Conservation (phyloP, 2,329 filamentous ascomycete genomes). For the Fusarium sp. region DNA sequence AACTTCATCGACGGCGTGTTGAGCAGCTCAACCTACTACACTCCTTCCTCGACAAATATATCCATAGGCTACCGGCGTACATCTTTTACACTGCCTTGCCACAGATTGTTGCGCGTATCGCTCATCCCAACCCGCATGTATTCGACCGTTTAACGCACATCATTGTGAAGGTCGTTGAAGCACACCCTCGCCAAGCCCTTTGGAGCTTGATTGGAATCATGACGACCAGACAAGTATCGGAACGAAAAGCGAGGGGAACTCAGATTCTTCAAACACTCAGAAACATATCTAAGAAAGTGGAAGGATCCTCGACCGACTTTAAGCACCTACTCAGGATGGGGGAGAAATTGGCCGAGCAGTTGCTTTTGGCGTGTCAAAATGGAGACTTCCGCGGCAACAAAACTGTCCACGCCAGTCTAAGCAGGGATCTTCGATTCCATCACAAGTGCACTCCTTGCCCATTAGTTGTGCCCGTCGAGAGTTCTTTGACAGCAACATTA, state of each 20-base stretch:
- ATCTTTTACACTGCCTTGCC: constrained; percentile 86
- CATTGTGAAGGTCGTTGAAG: constrained; percentile 84
- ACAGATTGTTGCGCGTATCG: constrained; percentile 95
- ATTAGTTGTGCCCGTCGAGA: constrained; percentile 90
- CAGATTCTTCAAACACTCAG: constrained; percentile 65
- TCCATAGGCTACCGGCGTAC: constrained; percentile 77
- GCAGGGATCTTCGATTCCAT: constrained; percentile 83
- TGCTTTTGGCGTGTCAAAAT: constrained; percentile 83
- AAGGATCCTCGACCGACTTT: constrained; percentile 69
- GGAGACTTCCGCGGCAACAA: constrained; percentile 77
- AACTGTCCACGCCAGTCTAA: constrained; percentile 77
- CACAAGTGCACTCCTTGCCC: constrained; percentile 84
- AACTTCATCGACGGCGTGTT: constrained; percentile 67
- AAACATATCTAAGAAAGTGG: constrained; percentile 62
- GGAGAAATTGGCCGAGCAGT: constrained; percentile 84
- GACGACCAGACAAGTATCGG: constrained; percentile 77
- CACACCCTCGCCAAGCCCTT: constrained; percentile 90
- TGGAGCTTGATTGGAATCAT: constrained; percentile 92
- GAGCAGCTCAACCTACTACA: constrained; percentile 78
- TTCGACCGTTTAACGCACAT: constrained; percentile 82
- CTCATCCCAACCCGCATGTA: constrained; percentile 82
- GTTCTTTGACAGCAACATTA: constrained; percentile 83
- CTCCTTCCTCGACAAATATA: constrained; percentile 82
- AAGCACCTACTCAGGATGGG: constrained; percentile 79
- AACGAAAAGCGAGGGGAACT: constrained; percentile 69